Conservation (phyloP, 164 flowering plant genomes). For the Tetrastigma voinierianum region DNA sequence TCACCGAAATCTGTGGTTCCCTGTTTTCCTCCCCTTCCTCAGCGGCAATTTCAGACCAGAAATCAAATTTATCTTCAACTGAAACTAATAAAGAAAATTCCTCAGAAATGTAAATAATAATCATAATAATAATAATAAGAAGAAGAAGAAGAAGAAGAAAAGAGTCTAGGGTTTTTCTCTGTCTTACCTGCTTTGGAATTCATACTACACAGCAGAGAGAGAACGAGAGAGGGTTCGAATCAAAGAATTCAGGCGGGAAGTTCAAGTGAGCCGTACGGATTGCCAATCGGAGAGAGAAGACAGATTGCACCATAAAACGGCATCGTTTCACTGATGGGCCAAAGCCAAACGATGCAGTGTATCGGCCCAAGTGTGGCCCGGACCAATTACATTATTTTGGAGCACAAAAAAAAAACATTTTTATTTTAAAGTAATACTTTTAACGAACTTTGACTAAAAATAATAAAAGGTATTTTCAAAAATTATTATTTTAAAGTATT, state of each 20-base stretch:
- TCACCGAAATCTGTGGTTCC: constrained; percentile 26
- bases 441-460: too few species aligned
- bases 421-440: too few species aligned
- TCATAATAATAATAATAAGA: too few species aligned
- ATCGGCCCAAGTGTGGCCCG: too few species aligned
- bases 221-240: not conserved
- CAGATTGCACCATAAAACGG: too few species aligned
- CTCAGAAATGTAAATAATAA: not conserved
- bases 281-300: not conserved
- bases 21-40: constrained; percentile 22
- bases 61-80: constrained; percentile 26
- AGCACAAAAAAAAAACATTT: too few species aligned
- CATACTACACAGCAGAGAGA: not conserved
- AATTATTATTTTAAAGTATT: too few species aligned
- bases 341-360: too few species aligned
- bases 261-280: not conserved
- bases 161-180: not conserved
- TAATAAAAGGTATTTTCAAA: too few species aligned
- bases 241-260: not conserved
- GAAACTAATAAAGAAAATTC: not conserved
- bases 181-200: not conserved
- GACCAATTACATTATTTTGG: too few species aligned
- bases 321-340: too few species aligned
- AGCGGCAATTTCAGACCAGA: constrained; percentile 49
- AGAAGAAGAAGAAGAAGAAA: not conserved